Base-by-base conservation (phyloP, 345 rosid genomes). In the Cochlearia excelsa region DNA sequence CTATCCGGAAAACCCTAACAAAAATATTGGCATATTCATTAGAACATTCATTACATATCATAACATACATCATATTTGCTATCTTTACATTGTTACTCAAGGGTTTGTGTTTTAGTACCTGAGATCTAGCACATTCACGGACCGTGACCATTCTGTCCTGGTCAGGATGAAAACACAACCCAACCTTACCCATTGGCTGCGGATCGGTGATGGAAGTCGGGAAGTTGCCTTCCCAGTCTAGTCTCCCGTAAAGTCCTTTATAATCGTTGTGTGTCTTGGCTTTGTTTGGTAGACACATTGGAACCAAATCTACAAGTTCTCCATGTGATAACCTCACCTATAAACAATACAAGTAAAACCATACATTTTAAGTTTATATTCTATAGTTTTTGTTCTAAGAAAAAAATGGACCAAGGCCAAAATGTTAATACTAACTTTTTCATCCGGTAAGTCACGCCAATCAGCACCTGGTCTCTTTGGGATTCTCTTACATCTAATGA, bases 161-260 rank as follows among this genome's bases (percentile, higher is more conserved):
- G 1, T 86, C 95, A 1, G 98, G 96, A 63, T 88, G 95, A 58
- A 92, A 88, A 38, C 98, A 92, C 84, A 86, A 79, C 43, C 98
- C 96, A n/a, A 92, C 96, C 73, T 81, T 88, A 26, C 98, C 96
- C 87, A 81, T 86, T 3, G 98, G 98, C 61, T 86, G 88, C 69
- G 98, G 96, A 57, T 88, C 90, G 1, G 93, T 91, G 35, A 86
- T 58, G 0, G 95, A 91, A 45, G 98, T 91, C 1, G 95, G 98
- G 60, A 91, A 91, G 61, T 91, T 88, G 1, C 98, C 98, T 65
- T 86, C 79, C 98, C 98, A 91, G 51, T 88, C 95, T 60, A 91
- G 51, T 70, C 96, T 86, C 62, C 98, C 96, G 52, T 61, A 84
- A 29, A 91, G 82, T 27, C 98, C 98, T 60, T 91, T 91, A 96